Evolutionary conservation across 352 stramenopile genomes (phyloP).

Genomic region (Phytopythium mirpurense): DNA sequence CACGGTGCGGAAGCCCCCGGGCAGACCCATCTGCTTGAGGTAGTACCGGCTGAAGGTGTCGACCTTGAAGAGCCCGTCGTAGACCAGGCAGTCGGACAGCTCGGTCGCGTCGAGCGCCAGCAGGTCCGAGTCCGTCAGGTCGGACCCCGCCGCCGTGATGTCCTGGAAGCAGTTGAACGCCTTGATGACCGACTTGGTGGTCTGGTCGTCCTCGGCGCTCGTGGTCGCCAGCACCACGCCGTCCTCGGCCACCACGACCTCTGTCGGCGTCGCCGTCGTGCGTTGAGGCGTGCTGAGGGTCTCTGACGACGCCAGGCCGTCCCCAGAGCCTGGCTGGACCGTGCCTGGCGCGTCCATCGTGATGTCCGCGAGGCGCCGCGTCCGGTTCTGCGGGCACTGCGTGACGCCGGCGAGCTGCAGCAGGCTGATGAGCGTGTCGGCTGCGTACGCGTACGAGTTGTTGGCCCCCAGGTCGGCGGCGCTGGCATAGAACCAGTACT

Average conservation of each 20-base stretch:
- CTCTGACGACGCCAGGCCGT: background rate
- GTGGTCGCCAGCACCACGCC: constrained; percentile 10
- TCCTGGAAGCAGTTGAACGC: constrained; percentile 36
- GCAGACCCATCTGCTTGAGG: constrained; percentile 24
- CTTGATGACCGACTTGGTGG: constrained; percentile 24
- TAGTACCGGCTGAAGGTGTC: constrained; percentile 41
- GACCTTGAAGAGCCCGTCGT: constrained; percentile 32
- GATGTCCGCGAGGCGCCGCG: constrained; percentile 14
- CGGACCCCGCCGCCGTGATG: constrained; percentile 13
- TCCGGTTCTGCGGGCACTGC: constrained; percentile 34
- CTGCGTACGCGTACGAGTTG: constrained; percentile 58
- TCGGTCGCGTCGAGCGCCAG: constrained; percentile 40
- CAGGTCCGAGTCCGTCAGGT: constrained; percentile 9
- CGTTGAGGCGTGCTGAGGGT: background rate
- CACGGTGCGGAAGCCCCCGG: constrained; percentile 18
- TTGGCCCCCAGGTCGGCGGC: constrained; percentile 32
- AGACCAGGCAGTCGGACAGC: constrained; percentile 52
- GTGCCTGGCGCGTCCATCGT: background rate
- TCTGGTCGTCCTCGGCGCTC: background rate
- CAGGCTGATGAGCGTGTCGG: constrained; percentile 37
- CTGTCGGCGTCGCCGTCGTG: constrained; percentile 8
- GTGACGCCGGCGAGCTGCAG: constrained; percentile 23
- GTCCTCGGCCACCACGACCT: background rate
- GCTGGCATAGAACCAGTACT: constrained; percentile 64
- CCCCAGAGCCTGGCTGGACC: background rate